A percentile compares a stretch with the other conserved stretches of the same genome.
Conservation (phyloP, 805 yeast species). For the Maudiozyma barnettii region DNA sequence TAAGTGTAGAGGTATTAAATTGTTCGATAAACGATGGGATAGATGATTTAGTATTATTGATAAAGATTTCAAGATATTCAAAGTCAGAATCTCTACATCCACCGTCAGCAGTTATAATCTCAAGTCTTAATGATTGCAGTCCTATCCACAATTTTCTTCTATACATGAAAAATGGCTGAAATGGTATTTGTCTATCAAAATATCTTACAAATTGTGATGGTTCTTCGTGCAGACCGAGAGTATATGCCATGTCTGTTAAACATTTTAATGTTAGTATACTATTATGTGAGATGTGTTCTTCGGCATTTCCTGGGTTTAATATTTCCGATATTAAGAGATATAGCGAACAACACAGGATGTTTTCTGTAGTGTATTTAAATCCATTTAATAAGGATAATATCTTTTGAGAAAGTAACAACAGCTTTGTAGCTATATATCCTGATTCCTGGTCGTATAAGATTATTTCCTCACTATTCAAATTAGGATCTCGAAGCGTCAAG, state of each 20-base stretch:
- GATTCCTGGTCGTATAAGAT: background rate
- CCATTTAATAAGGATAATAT: conserved; percentile 7
- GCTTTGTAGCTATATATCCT: background rate
- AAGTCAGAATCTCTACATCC: conserved; percentile 2
- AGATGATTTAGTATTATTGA: background rate
- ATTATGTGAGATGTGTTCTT: conserved; percentile 5
- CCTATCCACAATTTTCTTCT: conserved; percentile 9
- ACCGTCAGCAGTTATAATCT: conserved; percentile 6
- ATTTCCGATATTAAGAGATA: conserved; percentile 5
- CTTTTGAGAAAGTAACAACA: conserved; percentile 3
- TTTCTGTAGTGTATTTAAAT: conserved; percentile 8
- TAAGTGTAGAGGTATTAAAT: background rate
- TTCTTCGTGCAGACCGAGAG: conserved; percentile 8
- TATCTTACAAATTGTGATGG: conserved; percentile 7
- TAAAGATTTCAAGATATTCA: conserved; percentile 3
- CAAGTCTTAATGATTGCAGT: conserved; percentile 5
- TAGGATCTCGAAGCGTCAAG: conserved; percentile 5
- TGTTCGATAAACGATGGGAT: conserved; percentile 2
- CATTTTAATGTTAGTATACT: conserved; percentile 5
- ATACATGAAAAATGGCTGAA: background rate
- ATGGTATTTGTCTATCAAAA: background rate
- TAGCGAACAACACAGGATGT: conserved; percentile 7
- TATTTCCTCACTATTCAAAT: background rate
- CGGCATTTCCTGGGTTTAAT: conserved; percentile 7
- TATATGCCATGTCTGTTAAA: conserved; percentile 4